Base-by-base conservation (phyloP, 768 basidiomycete species). In the Arthromyces matolae region DNA sequence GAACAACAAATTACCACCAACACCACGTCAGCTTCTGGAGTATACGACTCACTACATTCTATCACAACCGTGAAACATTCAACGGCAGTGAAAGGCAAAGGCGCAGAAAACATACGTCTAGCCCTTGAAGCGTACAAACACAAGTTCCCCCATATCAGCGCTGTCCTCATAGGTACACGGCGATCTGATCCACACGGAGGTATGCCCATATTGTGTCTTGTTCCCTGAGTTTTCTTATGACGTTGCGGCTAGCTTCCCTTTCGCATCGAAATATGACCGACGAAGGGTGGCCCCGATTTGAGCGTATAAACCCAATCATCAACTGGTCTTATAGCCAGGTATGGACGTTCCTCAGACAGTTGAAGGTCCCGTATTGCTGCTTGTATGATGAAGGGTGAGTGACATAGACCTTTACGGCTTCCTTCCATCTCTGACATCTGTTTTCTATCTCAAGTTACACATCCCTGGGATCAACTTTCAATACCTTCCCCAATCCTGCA, bases 231-330 rank as follows among this genome's bases (percentile, higher is more conserved):
- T 24, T 5, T n/a, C 25, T n/a, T n/a, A 19, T 41, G 36, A 36
- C 24, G 41, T 40, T 23, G 24, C 32, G 42, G 46, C 39, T 45
- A 94, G 92, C 81, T 3, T 79, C 66, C n/a, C 75, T 96, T 47
- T 76, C 80, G 0, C 78, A 82, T 57, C 77, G 79, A 45, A 85
- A 83, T 53, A 86, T 80, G 64, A 96, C 93, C 4, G 96, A 99
- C 65, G 70, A 80, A 0, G 86, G 77, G 45, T 99, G 96, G 96
- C 95, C 96, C 6, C 58, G 63, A 4, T 93, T 93, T 56, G 85
- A 92, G 62, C 83, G 96, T 16, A 80, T 98, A 16, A 94, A 98
- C 61, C 96, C 96, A 0, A 87, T 99, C 58, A 89, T 99, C 48
- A 85, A 97, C 62, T 99, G 96, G 96, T 75, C 82, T 1, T 99